These are phyloP conservation scores for Trametes cingulata DNA, from an alignment of 768 basidiomycete species.

Conservation along the genomic window DNA sequence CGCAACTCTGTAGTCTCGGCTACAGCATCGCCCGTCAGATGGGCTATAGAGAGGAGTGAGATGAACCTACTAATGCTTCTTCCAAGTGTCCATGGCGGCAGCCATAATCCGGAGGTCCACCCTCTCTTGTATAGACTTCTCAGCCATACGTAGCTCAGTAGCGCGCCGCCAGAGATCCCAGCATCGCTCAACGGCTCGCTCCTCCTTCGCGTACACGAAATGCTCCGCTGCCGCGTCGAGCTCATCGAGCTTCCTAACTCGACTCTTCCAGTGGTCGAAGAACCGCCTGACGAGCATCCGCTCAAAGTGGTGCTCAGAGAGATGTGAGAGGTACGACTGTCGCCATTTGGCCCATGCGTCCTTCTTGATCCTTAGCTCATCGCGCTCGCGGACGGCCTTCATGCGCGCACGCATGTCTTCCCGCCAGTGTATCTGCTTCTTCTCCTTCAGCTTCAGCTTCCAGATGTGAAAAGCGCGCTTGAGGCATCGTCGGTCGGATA, in stretches of 20 bases:
- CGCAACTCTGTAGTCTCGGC: constrained; percentile 46
- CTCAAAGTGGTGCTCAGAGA: constrained; percentile 53
- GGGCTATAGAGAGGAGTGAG: not conserved
- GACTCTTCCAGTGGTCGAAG: constrained; percentile 56
- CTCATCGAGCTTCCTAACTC: constrained; percentile 40
- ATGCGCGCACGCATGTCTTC: constrained; percentile 72
- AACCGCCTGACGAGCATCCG: constrained; percentile 44
- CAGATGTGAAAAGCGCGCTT: constrained; percentile 49
- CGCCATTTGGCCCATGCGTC: constrained; percentile 71
- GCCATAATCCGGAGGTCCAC: constrained; percentile 51
- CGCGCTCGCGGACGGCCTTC: constrained; percentile 57
- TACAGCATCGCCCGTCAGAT: constrained; percentile 29
- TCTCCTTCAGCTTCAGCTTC: constrained; percentile 55
- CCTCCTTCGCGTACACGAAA: constrained; percentile 41
- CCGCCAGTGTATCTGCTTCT: constrained; percentile 60
- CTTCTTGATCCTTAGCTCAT: constrained; percentile 52
- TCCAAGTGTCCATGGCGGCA: constrained; percentile 57
- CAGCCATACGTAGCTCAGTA: constrained; percentile 45
- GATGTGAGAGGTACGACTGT: constrained; percentile 50
- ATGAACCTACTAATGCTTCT: constrained; percentile 49
- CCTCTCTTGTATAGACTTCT: constrained; percentile 45
- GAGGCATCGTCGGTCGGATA: constrained; percentile 48
- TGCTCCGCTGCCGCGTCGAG: constrained; percentile 54
- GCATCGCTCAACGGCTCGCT: constrained; percentile 38
- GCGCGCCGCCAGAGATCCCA: constrained; percentile 63